phyloP scores from a whole-genome alignment of 2,329 filamentous ascomycete genomes.

The Mycosphaerella sp. region DNA sequence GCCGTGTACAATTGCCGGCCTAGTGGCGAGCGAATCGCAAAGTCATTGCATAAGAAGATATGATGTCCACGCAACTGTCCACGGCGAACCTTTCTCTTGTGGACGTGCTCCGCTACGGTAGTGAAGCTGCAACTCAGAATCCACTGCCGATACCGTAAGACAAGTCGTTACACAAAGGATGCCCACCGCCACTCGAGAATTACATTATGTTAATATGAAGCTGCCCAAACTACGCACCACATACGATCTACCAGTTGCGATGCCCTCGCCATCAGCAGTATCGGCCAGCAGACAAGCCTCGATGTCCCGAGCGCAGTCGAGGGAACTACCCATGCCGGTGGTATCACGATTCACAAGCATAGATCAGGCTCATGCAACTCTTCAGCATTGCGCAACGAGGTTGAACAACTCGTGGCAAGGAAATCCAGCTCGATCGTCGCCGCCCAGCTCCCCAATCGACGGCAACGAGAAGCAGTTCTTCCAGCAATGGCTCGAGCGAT shows the following conservation, averaged over 20 bases:
- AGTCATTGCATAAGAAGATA: slow-evolving; percentile 1
- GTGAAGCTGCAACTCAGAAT: neutral
- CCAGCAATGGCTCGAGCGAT: slow-evolving; percentile 30
- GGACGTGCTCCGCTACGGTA: neutral
- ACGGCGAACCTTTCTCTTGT: neutral
- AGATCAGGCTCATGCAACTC: slow-evolving; percentile 31
- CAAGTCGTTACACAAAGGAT: slow-evolving; percentile 3
- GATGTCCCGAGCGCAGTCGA: slow-evolving; percentile 16
- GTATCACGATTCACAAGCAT: slow-evolving; percentile 27
- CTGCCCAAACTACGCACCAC: slow-evolving; percentile 17
- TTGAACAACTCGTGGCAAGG: slow-evolving; percentile 22
- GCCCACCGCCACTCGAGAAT: slow-evolving; percentile 20
- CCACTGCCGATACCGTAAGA: neutral
- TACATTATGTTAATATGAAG: slow-evolving; percentile 16
- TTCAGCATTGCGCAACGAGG: slow-evolving; percentile 29
- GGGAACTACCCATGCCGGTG: slow-evolving; percentile 32
- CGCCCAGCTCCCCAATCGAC: slow-evolving; percentile 18
- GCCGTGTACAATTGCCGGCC: slow-evolving; percentile 1
- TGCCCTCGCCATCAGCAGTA: slow-evolving; percentile 10
- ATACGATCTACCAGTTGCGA: slow-evolving; percentile 14
- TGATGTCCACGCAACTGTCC: neutral
- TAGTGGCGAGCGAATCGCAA: slow-evolving; percentile 9
- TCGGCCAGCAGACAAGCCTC: slow-evolving; percentile 5
- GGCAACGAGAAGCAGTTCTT: slow-evolving; percentile 20
- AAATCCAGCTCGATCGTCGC: slow-evolving; percentile 17